phyloP scores from a whole-genome alignment of 495 filamentous ascomycete genomes.

The Penicillium turbatum region DNA sequence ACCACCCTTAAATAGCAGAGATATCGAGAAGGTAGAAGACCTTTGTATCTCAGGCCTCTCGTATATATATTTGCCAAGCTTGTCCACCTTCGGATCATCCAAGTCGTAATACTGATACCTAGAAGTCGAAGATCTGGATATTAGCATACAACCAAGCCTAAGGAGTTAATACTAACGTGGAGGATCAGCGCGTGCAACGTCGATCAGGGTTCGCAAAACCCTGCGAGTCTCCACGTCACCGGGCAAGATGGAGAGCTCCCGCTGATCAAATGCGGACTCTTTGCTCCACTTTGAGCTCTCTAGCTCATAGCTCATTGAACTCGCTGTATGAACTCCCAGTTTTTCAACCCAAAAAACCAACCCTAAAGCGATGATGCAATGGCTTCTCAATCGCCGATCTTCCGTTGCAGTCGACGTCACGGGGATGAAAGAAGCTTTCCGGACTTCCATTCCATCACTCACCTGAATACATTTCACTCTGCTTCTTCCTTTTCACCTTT shows the following conservation, averaged over 20 bases:
- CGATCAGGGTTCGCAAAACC: not conserved
- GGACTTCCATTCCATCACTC: constrained; percentile 26
- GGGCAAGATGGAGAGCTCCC: not conserved
- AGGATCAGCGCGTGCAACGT: not conserved
- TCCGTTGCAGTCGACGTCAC: constrained; percentile 24
- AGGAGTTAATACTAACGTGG: not conserved
- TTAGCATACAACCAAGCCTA: too few species aligned
- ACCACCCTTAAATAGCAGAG: too few species aligned
- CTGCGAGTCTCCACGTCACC: constrained; percentile 13
- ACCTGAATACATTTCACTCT: constrained; percentile 6
- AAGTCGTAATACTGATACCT: too few species aligned
- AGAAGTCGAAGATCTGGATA: too few species aligned
- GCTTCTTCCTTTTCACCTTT: constrained; percentile 4
- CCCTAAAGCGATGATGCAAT: constrained; percentile 24
- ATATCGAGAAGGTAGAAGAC: too few species aligned
- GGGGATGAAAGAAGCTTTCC: constrained; percentile 28
- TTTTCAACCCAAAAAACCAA: not conserved
- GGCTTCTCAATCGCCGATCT: constrained; percentile 9
- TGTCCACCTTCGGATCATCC: too few species aligned
- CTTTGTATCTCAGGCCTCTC: too few species aligned
- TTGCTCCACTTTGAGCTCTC: not conserved
- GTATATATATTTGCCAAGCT: too few species aligned
- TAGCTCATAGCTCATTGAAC: not conserved
- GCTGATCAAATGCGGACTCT: not conserved
- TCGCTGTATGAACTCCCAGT: not conserved